Evolutionary conservation across 139 green algal species (phyloP).

Genomic region (Chlorokybus atmophyticus): DNA sequence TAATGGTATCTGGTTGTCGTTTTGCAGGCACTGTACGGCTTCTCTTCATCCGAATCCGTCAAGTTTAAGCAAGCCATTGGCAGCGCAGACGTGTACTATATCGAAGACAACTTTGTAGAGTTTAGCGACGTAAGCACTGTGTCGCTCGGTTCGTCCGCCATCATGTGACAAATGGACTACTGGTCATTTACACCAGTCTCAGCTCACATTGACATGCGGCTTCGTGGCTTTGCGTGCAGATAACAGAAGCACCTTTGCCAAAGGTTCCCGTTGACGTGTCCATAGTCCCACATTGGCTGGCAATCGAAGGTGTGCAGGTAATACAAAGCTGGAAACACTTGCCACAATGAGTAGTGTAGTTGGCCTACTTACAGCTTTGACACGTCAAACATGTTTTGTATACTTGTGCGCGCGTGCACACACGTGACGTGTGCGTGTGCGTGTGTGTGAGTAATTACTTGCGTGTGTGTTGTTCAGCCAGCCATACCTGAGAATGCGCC

Average conservation of each 20-base stretch:
- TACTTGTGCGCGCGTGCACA: too few species aligned
- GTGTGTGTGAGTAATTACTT: too few species aligned
- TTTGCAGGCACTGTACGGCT: slow-evolving; percentile 58
- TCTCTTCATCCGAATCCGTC: slow-evolving; percentile 42
- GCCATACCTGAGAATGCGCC: slow-evolving; percentile 70
- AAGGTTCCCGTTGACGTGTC: slow-evolving; percentile 51
- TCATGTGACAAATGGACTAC: too few species aligned
- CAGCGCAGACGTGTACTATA: slow-evolving; percentile 56
- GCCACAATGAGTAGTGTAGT: too few species aligned
- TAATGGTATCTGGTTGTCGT: too few species aligned
- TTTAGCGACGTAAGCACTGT: slow-evolving; percentile 19
- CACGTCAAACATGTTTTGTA: too few species aligned
- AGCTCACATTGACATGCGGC: neutral
- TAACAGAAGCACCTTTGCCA: slow-evolving; percentile 52
- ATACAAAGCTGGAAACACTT: too few species aligned
- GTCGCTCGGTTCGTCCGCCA: neutral
- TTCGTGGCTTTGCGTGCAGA: slow-evolving; percentile 13
- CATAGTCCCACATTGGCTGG: slow-evolving; percentile 75
- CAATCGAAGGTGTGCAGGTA: slow-evolving; percentile 74
- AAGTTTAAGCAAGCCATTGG: slow-evolving; percentile 49
- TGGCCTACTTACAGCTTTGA: too few species aligned
- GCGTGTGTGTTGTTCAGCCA: too few species aligned
- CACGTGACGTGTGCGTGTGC: too few species aligned
- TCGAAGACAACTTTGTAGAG: slow-evolving; percentile 17
- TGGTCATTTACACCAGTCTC: too few species aligned